phyloP scores from a whole-genome alignment of 768 basidiomycete genomes.

The Collybia sp. region DNA sequence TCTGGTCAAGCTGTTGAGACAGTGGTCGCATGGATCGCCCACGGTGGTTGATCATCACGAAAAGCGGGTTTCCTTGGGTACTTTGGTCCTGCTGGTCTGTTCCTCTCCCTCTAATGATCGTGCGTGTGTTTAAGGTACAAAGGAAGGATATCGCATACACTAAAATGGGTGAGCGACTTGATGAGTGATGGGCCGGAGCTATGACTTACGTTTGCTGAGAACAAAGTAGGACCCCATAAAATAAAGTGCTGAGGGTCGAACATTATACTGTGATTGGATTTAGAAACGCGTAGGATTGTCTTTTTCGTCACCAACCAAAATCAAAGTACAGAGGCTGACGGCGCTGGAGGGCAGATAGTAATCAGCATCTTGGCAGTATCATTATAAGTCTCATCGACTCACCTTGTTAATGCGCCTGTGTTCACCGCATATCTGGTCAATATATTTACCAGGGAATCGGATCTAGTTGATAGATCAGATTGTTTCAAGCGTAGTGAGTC shows the following conservation, averaged over 20 bases:
- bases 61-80: too few species aligned
- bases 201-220: constrained; percentile 44
- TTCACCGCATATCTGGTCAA: constrained; percentile 59
- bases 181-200: neutral
- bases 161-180: constrained; percentile 6
- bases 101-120: constrained; percentile 43
- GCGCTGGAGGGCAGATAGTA: constrained; percentile 20
- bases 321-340: constrained; percentile 34
- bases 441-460: constrained; percentile 51
- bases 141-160: constrained; percentile 38
- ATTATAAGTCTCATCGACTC: constrained; percentile 5
- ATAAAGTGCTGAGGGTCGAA: constrained; percentile 44
- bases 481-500: too few species aligned
- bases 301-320: constrained; percentile 21
- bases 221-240: constrained; percentile 58
- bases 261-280: constrained; percentile 39
- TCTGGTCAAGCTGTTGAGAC: neutral
- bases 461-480: constrained; percentile 23
- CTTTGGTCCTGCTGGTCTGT: constrained; percentile 31
- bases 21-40: neutral
- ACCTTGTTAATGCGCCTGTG: constrained; percentile 60
- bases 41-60: neutral
- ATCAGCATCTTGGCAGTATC: neutral
- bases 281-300: neutral
- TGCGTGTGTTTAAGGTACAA: constrained; percentile 53